Evolutionary conservation across 495 filamentous ascomycete species (phyloP).

Genomic region (Aspergillus ostianus): DNA sequence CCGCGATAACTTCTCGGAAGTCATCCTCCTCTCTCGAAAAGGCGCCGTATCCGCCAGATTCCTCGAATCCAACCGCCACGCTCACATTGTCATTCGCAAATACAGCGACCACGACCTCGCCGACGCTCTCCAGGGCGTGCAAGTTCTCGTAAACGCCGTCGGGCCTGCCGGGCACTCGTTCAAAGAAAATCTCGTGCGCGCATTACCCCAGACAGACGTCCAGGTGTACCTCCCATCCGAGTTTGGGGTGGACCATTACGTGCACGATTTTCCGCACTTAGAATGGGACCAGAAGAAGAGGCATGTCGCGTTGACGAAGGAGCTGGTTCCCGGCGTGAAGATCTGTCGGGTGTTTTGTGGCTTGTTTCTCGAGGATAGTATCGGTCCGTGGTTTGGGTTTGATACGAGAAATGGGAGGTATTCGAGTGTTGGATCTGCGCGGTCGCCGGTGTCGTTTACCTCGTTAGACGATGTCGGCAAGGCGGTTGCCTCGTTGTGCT

Average conservation of each 20-base stretch:
- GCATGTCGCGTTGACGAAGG: conserved; percentile 16
- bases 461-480: conserved; percentile 20
- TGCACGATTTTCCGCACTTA: conserved; percentile 26
- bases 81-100: conserved; percentile 15
- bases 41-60: conserved; percentile 2
- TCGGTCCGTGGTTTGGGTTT: conserved; percentile 31
- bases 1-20: conserved; percentile 19
- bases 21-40: conserved; percentile 25
- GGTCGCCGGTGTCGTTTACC: conserved; percentile 24
- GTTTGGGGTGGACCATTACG: conserved; percentile 30
- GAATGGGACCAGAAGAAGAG: conserved; percentile 31
- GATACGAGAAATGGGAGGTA: conserved; percentile 24
- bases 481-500: conserved; percentile 19
- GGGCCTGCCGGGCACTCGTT: conserved; percentile 23
- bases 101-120: conserved; percentile 21
- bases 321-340: conserved; percentile 16
- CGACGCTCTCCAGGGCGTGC: conserved; percentile 18
- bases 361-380: conserved; percentile 28
- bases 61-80: not conserved
- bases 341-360: conserved; percentile 29
- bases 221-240: conserved; percentile 30
- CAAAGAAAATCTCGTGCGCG: conserved; percentile 21
- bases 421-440: conserved; percentile 19
- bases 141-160: conserved; percentile 28
- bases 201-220: conserved; percentile 18